Conservation (phyloP, 148 eudicot species). For the Camellia japonica region DNA sequence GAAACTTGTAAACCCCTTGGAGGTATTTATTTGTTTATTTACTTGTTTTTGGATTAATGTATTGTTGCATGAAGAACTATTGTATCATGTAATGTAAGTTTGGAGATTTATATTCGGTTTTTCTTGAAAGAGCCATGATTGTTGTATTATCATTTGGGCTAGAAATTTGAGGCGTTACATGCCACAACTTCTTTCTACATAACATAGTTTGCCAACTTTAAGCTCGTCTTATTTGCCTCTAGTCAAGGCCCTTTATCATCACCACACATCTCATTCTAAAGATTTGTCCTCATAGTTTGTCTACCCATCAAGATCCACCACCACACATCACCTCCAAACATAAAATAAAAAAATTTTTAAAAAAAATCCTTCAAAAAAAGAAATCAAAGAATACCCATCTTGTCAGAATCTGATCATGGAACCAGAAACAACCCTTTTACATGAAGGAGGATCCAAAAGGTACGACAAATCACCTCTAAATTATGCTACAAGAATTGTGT, state of each 20-base stretch:
- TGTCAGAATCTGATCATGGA: neutral
- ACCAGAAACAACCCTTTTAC: no score
- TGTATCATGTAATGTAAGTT: no score
- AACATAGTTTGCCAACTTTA: conserved; percentile 50
- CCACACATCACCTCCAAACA: no score
- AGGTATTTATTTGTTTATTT: no score
- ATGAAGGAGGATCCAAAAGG: neutral
- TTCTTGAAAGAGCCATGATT: no score
- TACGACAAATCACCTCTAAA: conserved; percentile 11
- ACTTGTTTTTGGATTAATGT: no score
- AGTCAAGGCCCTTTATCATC: conserved; percentile 17
- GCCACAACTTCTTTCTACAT: conserved; percentile 29
- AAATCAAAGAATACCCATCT: neutral
- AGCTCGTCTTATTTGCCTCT: conserved; percentile 38
- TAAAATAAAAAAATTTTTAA: no score
- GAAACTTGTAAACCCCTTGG: no score
- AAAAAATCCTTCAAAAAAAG: neutral
- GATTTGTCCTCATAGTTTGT: conserved; percentile 29
- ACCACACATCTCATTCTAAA: conserved; percentile 23
- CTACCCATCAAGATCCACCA: conserved; percentile 28
- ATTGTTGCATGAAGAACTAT: no score
- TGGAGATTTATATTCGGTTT: no score
- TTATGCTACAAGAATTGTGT: conserved; percentile 1
- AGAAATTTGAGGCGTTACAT: no score
- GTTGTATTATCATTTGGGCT: no score